A percentile compares a stretch with the other conserved stretches of the same genome.
Evolutionary conservation across 1,139 yeast genomes (phyloP).

Genomic region (Candida sp.): DNA sequence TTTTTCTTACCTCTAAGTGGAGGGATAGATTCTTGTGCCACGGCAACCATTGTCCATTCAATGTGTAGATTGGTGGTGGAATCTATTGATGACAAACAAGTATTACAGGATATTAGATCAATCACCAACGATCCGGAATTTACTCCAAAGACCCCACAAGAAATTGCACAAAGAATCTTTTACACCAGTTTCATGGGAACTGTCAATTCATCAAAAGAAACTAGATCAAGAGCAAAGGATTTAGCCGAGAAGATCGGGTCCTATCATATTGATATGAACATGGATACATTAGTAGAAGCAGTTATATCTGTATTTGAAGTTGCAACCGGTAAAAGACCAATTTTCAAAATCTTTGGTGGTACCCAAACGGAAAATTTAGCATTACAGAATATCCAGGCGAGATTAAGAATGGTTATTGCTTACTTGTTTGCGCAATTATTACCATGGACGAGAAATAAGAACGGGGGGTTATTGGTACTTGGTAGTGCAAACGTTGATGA

Average conservation of each 20-base stretch:
- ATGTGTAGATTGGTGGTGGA: constrained; percentile 85
- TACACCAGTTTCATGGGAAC: constrained; percentile 97
- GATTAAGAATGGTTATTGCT: constrained; percentile 91
- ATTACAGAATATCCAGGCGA: constrained; percentile 92
- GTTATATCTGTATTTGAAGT: constrained; percentile 76
- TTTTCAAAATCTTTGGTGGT: constrained; percentile 92
- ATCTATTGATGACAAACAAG: constrained; percentile 62
- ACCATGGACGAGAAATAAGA: constrained; percentile 84
- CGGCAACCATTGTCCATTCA: constrained; percentile 89
- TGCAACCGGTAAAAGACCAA: constrained; percentile 87
- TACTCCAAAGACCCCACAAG: constrained; percentile 70
- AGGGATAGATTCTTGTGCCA: constrained; percentile 97
- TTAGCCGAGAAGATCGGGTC: constrained; percentile 78
- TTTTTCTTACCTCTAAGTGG: constrained; percentile 93
- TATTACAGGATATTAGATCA: constrained; percentile 66
- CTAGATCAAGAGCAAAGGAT: constrained; percentile 79
- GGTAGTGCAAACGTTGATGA: constrained; percentile 99
- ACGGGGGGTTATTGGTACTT: constrained; percentile 81
- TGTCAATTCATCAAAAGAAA: constrained; percentile 82
- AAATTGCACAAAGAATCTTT: constrained; percentile 71
- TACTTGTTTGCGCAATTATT: constrained; percentile 90
- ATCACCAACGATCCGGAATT: constrained; percentile 58
- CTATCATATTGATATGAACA: constrained; percentile 86
- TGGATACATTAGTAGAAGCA: constrained; percentile 79
- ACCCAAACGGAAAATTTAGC: constrained; percentile 88